phyloP scores from a whole-genome alignment of 2,329 filamentous ascomycete genomes.

The Penicillium sp. region DNA sequence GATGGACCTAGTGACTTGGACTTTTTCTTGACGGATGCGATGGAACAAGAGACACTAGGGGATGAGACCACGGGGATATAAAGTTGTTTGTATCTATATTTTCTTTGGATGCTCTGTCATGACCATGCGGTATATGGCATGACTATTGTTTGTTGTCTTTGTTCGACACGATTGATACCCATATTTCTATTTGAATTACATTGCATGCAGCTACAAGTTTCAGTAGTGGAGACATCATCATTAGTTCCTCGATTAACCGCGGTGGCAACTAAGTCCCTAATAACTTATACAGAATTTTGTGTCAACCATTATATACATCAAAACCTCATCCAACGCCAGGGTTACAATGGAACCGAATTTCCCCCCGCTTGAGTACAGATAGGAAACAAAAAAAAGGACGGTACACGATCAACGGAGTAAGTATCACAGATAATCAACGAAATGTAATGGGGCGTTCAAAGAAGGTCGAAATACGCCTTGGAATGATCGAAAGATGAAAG shows the following conservation, averaged over 20 bases:
- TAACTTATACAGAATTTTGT: too few species aligned
- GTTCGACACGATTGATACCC: too few species aligned
- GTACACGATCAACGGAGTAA: neutral
- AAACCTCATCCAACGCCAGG: constrained; percentile 8
- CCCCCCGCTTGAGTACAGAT: constrained; percentile 2
- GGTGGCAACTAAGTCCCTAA: too few species aligned
- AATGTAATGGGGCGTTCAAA: neutral
- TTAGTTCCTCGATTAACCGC: too few species aligned
- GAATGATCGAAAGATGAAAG: neutral
- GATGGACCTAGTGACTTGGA: constrained; percentile 70
- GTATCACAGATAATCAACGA: constrained; percentile 1
- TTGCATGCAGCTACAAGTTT: too few species aligned
- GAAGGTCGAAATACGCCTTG: neutral
- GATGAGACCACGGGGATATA: too few species aligned
- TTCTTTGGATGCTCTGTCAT: too few species aligned
- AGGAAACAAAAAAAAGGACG: constrained; percentile 1
- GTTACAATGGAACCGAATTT: constrained; percentile 9
- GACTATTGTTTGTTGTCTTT: too few species aligned
- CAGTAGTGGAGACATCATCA: too few species aligned
- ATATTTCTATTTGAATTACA: too few species aligned
- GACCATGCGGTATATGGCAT: too few species aligned
- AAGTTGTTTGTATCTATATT: too few species aligned
- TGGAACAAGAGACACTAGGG: constrained; percentile 4
- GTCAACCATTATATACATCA: constrained; percentile 7
- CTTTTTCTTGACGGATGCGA: constrained; percentile 58